Conservation (phyloP, 192 early-diverging fungal species). For the Entomortierella lignicola region DNA sequence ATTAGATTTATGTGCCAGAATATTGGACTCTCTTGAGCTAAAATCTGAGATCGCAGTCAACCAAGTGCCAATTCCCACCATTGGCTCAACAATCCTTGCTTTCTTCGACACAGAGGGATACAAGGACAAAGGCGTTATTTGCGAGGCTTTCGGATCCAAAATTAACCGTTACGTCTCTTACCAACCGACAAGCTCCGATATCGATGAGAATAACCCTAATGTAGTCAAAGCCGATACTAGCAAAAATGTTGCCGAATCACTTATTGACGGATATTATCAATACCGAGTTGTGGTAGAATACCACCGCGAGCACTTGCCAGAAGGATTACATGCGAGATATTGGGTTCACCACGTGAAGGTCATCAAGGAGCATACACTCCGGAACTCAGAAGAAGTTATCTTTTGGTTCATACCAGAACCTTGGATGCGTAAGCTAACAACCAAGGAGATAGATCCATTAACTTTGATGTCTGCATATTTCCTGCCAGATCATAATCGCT, state of each 20-base stretch:
- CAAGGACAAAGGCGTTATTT: conserved; percentile 19
- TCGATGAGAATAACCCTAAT: background rate
- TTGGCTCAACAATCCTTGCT: conserved; percentile 11
- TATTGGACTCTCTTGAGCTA: conserved; percentile 38
- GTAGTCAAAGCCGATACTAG: background rate
- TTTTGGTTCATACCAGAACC: conserved; percentile 48
- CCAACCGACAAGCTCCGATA: conserved; percentile 14
- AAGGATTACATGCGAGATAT: conserved; percentile 23
- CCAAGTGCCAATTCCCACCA: conserved; percentile 23
- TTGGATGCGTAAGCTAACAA: conserved; percentile 29
- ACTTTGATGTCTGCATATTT: conserved; percentile 25
- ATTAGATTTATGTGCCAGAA: conserved; percentile 8
- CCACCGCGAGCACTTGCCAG: conserved; percentile 31
- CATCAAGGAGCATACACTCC: conserved; percentile 6
- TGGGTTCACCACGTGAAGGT: conserved; percentile 39
- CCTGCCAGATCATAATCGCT: conserved; percentile 15
- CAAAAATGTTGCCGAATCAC: background rate
- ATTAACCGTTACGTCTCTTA: conserved; percentile 33
- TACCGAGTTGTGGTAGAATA: background rate
- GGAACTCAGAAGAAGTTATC: background rate
- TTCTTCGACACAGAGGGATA: conserved; percentile 21
- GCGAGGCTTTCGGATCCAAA: conserved; percentile 18
- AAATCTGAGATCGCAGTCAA: conserved; percentile 21
- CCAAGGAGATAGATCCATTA: conserved; percentile 9
- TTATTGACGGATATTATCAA: background rate